Base-by-base conservation (phyloP, 2,329 filamentous ascomycete genomes). In the Phialemoniopsis sp. region DNA sequence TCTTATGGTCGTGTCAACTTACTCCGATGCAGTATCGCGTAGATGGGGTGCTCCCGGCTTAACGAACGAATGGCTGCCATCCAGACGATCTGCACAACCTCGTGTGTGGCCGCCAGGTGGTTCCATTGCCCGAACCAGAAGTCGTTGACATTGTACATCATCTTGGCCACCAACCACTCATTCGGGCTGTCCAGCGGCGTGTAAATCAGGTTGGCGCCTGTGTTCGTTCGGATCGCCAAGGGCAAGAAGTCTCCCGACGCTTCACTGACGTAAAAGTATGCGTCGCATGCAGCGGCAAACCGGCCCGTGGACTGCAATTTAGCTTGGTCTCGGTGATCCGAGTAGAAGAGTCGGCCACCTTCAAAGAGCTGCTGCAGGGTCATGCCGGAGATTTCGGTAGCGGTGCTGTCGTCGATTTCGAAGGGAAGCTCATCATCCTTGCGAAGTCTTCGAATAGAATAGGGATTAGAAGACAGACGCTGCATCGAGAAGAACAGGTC, bases 141-240 rank as follows among this genome's bases (percentile, higher is more conserved):
- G 45, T 73, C 67, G 37, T 73, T 72, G 18, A 57, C 51, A 36
- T 72, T 71, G 48, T 69, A 70, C 47, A 69, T 59, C 32, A 72
- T 65, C 54, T 75, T 74, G 6, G 70, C 72, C 5, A 75, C 50
- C 6, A 71, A 50, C 71, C 70, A 75, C 50, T 76, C 70, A n/a
- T 62, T 59, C 4, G 49, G 17, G 1, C 45, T 37, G 41, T 75
- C 70, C 1, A 58, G 47, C 3, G 70, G 69, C 3, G 70, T 74
- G 50, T 75, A 75, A 6, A 64, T 56, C 29, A 71, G 48, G 42
- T 64, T 56, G 2, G 48, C 52, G 13, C 61, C 62, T 13, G 57
- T 54, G 41, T 71, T 70, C n/a, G 68, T 66, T 43, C 64, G 62
- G 45, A 74, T 70, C 3, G 68, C 69, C 16, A 75, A 54, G 4